Conservation (phyloP, 1,284 basidiomycete genomes). For the Sphaerobolus stellatus region DNA sequence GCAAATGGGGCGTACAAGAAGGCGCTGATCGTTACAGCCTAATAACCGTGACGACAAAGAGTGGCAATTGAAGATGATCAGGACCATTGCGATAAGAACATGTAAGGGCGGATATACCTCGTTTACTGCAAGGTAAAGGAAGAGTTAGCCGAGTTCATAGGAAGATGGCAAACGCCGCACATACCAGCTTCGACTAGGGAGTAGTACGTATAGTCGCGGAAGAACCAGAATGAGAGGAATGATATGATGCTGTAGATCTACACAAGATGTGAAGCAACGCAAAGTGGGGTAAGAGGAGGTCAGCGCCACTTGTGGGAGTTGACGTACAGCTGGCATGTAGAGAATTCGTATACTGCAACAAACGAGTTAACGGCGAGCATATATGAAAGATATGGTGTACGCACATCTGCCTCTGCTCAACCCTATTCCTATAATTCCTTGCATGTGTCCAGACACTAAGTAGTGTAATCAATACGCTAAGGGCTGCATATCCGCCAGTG, state of each 20-base stretch:
- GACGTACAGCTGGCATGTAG: constrained; percentile 65
- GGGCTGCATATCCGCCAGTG: constrained; percentile 58
- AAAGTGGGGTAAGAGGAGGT: background rate
- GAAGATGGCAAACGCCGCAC: constrained; percentile 24
- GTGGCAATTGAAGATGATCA: too few relatives aligned
- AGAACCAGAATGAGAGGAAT: constrained; percentile 85
- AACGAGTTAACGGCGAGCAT: background rate
- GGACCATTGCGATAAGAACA: background rate
- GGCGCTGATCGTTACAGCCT: constrained; percentile 77
- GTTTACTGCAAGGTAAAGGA: constrained; percentile 28
- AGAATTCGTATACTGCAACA: constrained; percentile 61
- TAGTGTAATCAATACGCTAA: constrained; percentile 58
- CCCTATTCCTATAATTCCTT: constrained; percentile 65
- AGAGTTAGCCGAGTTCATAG: background rate
- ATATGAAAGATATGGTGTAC: constrained; percentile 22
- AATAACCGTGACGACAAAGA: constrained; percentile 28
- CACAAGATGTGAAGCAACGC: background rate
- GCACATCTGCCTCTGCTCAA: constrained; percentile 76
- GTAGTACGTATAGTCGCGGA: constrained; percentile 81
- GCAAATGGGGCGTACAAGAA: constrained; percentile 58
- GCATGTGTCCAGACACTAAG: constrained; percentile 58
- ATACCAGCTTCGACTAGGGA: constrained; percentile 69
- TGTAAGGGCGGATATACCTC: constrained; percentile 27
- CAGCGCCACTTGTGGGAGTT: background rate
- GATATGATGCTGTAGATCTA: constrained; percentile 77